Base-by-base conservation (phyloP, 1,139 yeast genomes). In the Pneumocystis jirovecii region DNA sequence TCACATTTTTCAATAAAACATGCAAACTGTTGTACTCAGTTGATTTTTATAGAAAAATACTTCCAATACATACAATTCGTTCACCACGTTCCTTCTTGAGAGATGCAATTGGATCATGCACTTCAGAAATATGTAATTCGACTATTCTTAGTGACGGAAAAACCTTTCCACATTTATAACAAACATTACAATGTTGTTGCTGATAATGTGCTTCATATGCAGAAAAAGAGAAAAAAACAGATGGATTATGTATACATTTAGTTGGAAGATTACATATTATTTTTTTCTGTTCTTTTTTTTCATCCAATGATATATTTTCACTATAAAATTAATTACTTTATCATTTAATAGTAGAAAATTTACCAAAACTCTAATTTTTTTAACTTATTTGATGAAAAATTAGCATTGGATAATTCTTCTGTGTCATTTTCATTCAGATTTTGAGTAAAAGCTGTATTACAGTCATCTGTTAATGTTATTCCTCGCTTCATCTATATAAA, bases 81-180 rank as follows among this genome's bases (percentile, higher is more conserved):
- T 74, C 78, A 0, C 82, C 83, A 25, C 72, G 70, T 60, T 79
- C 81, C 63, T 72, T 71, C 61, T 71, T 70, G 1, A 78, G 74
- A 34, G 70, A 71, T n/a, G 74, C 71, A 62, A 83, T 77, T 1
- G 85, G 83, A 70, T 82, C 80, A 70, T 84, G 87, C 64, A 75
- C 75, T 68, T 83, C 87, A 44, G 78, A 77, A 3, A 82, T 76
- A 70, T 84, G 87, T 25, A 83, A 69, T 4, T 77, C 76, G 37
- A 83, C 72, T 10, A 79, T 69, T 37, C 66, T 69, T 21, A 76
- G 73, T 17, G 76, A 74, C 0, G 84, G 83, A 67, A 83, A 81
- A 64, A 72, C 72, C 61, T 72, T 74, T 17, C 71, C 70, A 70
- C 87, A 84, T 62, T 74, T 76, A 0, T 69, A 65, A 69, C 87